Evolutionary conservation across 1,284 basidiomycete genomes (phyloP).

Genomic region (Tranzscheliella williamsii): DNA sequence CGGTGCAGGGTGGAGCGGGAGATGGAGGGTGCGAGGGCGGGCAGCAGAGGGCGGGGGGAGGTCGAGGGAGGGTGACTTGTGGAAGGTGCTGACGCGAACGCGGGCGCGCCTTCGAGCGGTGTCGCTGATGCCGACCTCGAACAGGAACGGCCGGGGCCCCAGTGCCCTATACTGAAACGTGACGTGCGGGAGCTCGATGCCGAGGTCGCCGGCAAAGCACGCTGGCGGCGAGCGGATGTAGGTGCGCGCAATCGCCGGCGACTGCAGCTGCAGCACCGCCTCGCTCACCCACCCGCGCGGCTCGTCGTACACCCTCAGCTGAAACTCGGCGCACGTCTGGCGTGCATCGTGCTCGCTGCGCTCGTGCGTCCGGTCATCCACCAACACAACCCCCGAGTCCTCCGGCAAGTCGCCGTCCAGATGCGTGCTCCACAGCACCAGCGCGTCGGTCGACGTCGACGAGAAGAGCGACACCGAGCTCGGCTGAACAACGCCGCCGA

Average conservation of each 20-base stretch:
- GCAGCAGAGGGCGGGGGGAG: constrained; percentile 64
- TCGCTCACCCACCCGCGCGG: constrained; percentile 60
- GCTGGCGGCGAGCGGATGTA: constrained; percentile 69
- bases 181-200: constrained; percentile 73
- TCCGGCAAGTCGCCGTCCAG: constrained; percentile 67
- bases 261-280: constrained; percentile 80
- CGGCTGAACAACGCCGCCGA: constrained; percentile 69
- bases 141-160: constrained; percentile 69
- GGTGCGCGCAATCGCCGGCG: constrained; percentile 71
- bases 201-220: constrained; percentile 62
- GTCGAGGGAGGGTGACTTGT: constrained; percentile 66
- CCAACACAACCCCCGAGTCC: constrained; percentile 71
- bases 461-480: constrained; percentile 75
- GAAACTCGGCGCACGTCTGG: constrained; percentile 2
- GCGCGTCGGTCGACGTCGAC: constrained; percentile 70
- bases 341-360: constrained; percentile 54
- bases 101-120: constrained; percentile 68
- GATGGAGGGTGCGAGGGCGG: too few species aligned
- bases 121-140: constrained; percentile 78
- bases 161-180: constrained; percentile 74
- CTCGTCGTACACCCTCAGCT: constrained; percentile 1
- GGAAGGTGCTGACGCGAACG: constrained; percentile 76
- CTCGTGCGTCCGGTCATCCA: constrained; percentile 69
- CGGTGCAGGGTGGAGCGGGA: constrained; percentile 72
- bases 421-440: constrained; percentile 68